phyloP scores from a whole-genome alignment of 768 basidiomycete species.

The Mycena crocata region DNA sequence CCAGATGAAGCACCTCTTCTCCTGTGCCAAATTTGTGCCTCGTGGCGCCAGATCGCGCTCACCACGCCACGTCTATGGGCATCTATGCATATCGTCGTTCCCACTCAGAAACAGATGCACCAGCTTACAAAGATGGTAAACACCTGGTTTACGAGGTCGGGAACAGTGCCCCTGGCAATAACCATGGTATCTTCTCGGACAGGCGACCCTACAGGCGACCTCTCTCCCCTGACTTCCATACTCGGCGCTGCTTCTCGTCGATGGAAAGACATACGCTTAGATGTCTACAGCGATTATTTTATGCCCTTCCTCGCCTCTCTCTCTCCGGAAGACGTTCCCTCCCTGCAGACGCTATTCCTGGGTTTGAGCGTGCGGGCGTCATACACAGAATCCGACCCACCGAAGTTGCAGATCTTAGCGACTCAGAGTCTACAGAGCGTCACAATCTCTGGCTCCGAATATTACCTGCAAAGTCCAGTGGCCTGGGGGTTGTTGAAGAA shows the following conservation, averaged over 20 bases:
- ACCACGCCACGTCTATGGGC: constrained; percentile 40
- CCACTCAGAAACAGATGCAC: neutral
- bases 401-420: neutral
- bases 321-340: neutral
- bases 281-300: neutral
- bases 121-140: neutral
- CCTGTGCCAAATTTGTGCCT: constrained; percentile 32
- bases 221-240: neutral
- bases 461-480: neutral
- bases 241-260: neutral
- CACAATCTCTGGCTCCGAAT: neutral
- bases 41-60: constrained; percentile 40
- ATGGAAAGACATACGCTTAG: neutral
- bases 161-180: neutral
- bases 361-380: no score
- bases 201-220: neutral
- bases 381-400: no score
- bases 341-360: no score
- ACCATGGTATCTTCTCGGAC: neutral
- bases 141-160: neutral
- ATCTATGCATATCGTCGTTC: constrained; percentile 21
- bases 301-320: neutral
- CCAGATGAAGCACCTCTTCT: constrained; percentile 31
- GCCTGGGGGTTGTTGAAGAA: neutral
- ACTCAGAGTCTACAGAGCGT: neutral